Conservation (phyloP, 768 basidiomycete genomes). For the Lactarius akahatsu region DNA sequence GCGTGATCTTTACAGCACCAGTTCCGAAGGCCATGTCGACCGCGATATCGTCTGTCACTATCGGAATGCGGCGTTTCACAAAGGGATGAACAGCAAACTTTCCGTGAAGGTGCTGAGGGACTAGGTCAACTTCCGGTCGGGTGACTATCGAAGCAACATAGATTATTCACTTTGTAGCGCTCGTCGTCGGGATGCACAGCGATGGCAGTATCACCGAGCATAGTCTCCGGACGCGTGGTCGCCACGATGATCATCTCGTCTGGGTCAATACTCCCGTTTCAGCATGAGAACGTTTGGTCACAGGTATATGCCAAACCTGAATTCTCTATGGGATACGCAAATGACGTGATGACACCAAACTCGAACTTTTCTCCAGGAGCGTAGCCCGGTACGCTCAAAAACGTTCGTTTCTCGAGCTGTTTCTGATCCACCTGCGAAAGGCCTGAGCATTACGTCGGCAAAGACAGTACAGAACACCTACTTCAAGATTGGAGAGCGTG, state of each 20-base stretch:
- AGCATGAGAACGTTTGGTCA: not conserved
- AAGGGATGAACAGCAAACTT: conserved; percentile 88
- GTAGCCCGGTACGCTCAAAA: conserved; percentile 91
- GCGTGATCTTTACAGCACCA: conserved; percentile 98
- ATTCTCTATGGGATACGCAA: conserved; percentile 87
- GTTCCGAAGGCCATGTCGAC: conserved; percentile 97
- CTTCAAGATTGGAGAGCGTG: conserved; percentile 93
- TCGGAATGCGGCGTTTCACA: conserved; percentile 79
- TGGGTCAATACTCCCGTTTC: not conserved
- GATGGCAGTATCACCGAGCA: conserved; percentile 96
- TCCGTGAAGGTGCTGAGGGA: conserved; percentile 78
- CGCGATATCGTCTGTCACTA: conserved; percentile 77
- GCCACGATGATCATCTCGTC: conserved; percentile 56
- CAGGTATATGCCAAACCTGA: conserved; percentile 53
- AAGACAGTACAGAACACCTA: conserved; percentile 33
- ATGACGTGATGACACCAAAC: conserved; percentile 76
- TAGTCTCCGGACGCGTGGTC: conserved; percentile 97
- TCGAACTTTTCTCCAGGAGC: conserved; percentile 94
- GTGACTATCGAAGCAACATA: not conserved
- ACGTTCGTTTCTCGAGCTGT: conserved; percentile 76
- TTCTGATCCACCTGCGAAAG: conserved; percentile 81
- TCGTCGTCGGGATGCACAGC: conserved; percentile 66
- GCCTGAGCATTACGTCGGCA: not conserved
- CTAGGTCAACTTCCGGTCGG: no score
- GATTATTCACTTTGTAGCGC: conserved; percentile 68